These are phyloP conservation scores for Fusarium tricinctum DNA, from an alignment of 2,329 filamentous ascomycete species.

Conservation along the genomic window DNA sequence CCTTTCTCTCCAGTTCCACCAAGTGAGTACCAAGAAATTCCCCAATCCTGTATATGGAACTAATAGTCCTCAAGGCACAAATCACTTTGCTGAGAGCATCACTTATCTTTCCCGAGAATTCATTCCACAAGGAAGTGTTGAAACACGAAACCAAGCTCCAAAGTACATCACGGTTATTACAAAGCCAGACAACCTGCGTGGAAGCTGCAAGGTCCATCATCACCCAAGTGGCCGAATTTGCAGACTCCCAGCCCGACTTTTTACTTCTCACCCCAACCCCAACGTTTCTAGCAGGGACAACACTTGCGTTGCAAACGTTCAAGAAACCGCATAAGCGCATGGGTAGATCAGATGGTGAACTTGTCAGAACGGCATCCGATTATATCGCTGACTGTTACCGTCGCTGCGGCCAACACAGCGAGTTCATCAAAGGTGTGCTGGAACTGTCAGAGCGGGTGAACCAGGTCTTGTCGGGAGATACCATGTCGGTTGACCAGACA, in stretches of 20 bases:
- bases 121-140: slow-evolving; percentile 30
- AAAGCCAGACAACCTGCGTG: slow-evolving; percentile 40
- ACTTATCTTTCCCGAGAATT: slow-evolving; percentile 38
- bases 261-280: slow-evolving; percentile 37
- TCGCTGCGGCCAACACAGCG: slow-evolving; percentile 26
- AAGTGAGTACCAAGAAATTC: not conserved
- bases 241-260: slow-evolving; percentile 33
- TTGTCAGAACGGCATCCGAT: slow-evolving; percentile 34
- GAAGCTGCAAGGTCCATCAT: slow-evolving; percentile 43
- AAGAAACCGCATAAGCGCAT: slow-evolving; percentile 45
- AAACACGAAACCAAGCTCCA: slow-evolving; percentile 36
- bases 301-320: slow-evolving; percentile 39
- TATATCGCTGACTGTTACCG: slow-evolving; percentile 37
- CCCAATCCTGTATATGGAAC: not conserved
- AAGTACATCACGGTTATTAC: slow-evolving; percentile 27
- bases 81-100: slow-evolving; percentile 41
- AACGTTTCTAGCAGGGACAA: slow-evolving; percentile 33
- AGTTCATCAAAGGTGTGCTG: slow-evolving; percentile 34
- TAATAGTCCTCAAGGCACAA: slow-evolving; percentile 23
- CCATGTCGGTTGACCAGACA: slow-evolving; percentile 12
- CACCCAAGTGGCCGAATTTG: slow-evolving; percentile 40
- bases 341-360: slow-evolving; percentile 43
- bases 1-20: slow-evolving; percentile 39
- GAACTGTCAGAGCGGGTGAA: slow-evolving; percentile 34
- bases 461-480: slow-evolving; percentile 33